phyloP scores from a whole-genome alignment of 148 eudicot species.

The Fallopia convolvulus region DNA sequence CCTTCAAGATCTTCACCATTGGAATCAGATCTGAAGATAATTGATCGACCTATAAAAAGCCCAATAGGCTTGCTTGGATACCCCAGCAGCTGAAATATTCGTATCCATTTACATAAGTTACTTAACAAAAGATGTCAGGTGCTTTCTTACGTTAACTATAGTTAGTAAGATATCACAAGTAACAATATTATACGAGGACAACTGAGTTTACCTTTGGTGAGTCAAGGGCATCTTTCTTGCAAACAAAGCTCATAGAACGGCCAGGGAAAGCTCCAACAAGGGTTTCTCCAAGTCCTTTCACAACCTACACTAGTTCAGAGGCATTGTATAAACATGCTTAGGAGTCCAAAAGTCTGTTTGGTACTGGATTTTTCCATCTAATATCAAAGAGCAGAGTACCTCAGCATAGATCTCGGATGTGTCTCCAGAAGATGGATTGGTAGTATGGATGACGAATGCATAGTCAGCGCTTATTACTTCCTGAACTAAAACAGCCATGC shows the following conservation, averaged over 20 bases:
- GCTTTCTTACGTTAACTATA: not conserved
- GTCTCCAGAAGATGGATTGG: slow-evolving; percentile 92
- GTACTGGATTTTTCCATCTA: not conserved
- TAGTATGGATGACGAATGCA: slow-evolving; percentile 95
- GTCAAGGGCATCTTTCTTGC: slow-evolving; percentile 65
- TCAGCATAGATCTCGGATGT: slow-evolving; percentile 86
- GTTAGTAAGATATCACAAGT: not conserved
- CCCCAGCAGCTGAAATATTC: slow-evolving; percentile 56
- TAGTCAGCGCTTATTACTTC: slow-evolving; percentile 94
- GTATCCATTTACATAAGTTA: not conserved
- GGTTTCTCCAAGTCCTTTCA: slow-evolving; percentile 95
- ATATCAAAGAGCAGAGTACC: slow-evolving; percentile 28
- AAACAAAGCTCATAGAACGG: slow-evolving; percentile 74
- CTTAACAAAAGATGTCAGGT: not conserved
- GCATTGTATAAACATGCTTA: not conserved
- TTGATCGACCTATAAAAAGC: slow-evolving; percentile 70
- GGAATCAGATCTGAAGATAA: slow-evolving; percentile 95
- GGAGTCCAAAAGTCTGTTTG: not conserved
- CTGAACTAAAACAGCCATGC: slow-evolving; percentile 98
- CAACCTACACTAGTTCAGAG: slow-evolving; percentile 40
- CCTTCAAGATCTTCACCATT: slow-evolving; percentile 99
- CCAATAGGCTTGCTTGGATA: slow-evolving; percentile 97
- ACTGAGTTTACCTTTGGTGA: slow-evolving; percentile 51
- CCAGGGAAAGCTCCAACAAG: slow-evolving; percentile 98
- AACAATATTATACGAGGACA: not conserved